Evolutionary conservation across 768 basidiomycete species (phyloP), one percentile per base, ranked within the genome.

Genomic region (Kwoniella newhampshirensis): DNA sequence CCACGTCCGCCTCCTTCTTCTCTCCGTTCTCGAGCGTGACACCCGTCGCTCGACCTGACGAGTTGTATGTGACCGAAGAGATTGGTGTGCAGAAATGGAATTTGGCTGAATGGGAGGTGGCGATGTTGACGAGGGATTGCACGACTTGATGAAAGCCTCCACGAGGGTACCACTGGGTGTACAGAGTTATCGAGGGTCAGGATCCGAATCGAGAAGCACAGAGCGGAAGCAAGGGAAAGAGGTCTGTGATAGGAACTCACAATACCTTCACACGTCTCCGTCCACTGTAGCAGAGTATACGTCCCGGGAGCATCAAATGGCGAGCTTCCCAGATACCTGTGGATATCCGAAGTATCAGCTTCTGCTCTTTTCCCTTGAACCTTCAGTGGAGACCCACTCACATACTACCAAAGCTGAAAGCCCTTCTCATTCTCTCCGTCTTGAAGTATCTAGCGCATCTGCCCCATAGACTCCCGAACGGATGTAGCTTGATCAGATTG

Each of bases 241-340:
- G 44, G 11, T 4, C 23, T 51, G 27, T 7, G 20, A 6, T 11
- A 37, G 17, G 9, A 20, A 62, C 69, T 54, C 32, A 70, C 69
- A 53, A 79, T 79, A 17, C 78, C 78, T 54, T 78, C 75, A 54
- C 75, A 74, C 1, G 77, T 71, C 66, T 80, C 78, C 23, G 78
- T 77, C 72, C 79, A 80, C 54, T 80, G 78, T 2, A 80, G 68
- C 0, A 80, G 66, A 36, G 67, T 73, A 63, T 80, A 80, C 2
- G 78, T 78, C 15, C 78, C 79, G 9, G 79, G 79, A 0, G 79
- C 74, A 36, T 79, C 78, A 58, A 77, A 79, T 2, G 79, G 79
- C 11, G 75, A 77, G 62, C 75, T 77, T n/a, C 73, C 74, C 11
- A 75, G 62, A 57, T 75, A 75, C 63, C 63, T 71, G 28, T 15